phyloP scores from a whole-genome alignment of 176 grass and related monocot species.

The Paspalum notatum region DNA sequence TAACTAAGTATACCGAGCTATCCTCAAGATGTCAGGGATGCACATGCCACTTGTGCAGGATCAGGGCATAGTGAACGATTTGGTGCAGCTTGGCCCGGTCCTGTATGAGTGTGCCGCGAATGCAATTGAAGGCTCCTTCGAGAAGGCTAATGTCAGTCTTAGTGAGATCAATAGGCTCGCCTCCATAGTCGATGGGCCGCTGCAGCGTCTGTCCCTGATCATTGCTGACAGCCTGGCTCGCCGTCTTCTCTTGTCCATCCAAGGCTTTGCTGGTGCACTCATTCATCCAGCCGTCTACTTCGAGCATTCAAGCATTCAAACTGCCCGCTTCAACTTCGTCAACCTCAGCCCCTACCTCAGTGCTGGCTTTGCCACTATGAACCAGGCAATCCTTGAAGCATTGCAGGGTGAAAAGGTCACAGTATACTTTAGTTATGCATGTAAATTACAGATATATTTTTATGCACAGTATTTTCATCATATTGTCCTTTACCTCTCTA shows the following conservation, averaged over 20 bases:
- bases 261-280: slow-evolving; percentile 22
- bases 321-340: not conserved
- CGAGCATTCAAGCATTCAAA: slow-evolving; percentile 16
- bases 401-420: slow-evolving; percentile 46
- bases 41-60: not conserved
- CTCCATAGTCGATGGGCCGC: slow-evolving; percentile 28
- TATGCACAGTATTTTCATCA: not conserved
- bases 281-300: slow-evolving; percentile 32
- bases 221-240: slow-evolving; percentile 48
- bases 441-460: not conserved
- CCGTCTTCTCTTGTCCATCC: slow-evolving; percentile 2
- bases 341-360: slow-evolving; percentile 29
- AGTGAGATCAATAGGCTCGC: slow-evolving; percentile 22
- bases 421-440: not conserved
- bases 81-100: not conserved
- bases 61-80: not conserved
- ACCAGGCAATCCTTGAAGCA: slow-evolving; percentile 60
- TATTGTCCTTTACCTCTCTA: not conserved
- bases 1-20: slow-evolving; percentile 1
- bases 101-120: slow-evolving; percentile 17
- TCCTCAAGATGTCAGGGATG: slow-evolving; percentile 7
- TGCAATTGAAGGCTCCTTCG: slow-evolving; percentile 28
- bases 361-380: slow-evolving; percentile 49
- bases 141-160: slow-evolving; percentile 18
- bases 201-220: slow-evolving; percentile 40